phyloP scores from a whole-genome alignment of 1,139 yeast genomes.

The Debaryomycetaceae sp. region DNA sequence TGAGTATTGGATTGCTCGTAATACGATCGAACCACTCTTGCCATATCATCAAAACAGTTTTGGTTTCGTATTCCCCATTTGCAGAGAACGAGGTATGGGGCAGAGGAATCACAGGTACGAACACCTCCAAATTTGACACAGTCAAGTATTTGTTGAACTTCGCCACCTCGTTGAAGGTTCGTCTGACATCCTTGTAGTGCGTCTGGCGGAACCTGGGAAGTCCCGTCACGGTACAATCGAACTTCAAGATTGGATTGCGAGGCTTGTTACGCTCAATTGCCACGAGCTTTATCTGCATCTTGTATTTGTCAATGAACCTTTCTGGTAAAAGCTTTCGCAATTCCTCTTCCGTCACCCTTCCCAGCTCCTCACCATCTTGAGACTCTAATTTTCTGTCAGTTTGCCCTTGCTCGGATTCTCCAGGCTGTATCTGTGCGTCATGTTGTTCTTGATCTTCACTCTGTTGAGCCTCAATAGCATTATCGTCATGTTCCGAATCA shows the following conservation, averaged over 20 bases:
- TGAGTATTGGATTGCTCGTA: slow-evolving; percentile 67
- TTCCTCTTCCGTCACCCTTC: slow-evolving; percentile 33
- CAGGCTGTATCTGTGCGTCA: slow-evolving; percentile 4
- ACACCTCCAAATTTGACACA: slow-evolving; percentile 83
- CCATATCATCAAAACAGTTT: slow-evolving; percentile 54
- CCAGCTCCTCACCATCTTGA: slow-evolving; percentile 5
- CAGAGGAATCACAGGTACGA: slow-evolving; percentile 84
- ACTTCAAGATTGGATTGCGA: slow-evolving; percentile 43
- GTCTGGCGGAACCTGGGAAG: slow-evolving; percentile 75
- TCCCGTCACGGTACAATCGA: slow-evolving; percentile 42
- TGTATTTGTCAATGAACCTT: slow-evolving; percentile 36
- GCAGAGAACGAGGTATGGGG: slow-evolving; percentile 74
- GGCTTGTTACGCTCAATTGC: slow-evolving; percentile 39
- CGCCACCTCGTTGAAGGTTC: slow-evolving; percentile 76
- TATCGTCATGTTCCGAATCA: background rate
- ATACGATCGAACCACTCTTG: slow-evolving; percentile 88
- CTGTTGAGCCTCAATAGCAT: background rate
- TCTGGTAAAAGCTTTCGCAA: slow-evolving; percentile 50
- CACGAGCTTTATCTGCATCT: slow-evolving; percentile 24
- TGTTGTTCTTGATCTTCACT: slow-evolving; percentile 1
- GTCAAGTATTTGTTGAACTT: slow-evolving; percentile 75
- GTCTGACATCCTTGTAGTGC: slow-evolving; percentile 67
- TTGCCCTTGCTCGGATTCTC: slow-evolving; percentile 3
- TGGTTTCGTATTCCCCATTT: slow-evolving; percentile 77
- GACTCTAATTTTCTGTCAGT: background rate